These are phyloP conservation scores for Amoebophrya sp. DNA, from an alignment of 169 alveolate genomes.

Conservation along the genomic window DNA sequence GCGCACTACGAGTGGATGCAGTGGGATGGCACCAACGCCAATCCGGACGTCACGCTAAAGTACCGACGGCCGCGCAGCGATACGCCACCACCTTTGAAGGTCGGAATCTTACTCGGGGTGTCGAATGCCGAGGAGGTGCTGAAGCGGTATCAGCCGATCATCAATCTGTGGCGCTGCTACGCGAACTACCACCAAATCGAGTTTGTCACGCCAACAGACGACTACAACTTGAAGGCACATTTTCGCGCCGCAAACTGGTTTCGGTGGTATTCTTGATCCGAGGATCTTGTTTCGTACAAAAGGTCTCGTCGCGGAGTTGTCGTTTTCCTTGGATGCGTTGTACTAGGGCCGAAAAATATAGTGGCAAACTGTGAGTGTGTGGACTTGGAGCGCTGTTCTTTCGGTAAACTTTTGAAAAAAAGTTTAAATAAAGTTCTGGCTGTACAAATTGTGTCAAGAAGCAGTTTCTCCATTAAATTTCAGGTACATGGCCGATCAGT, in stretches of 20 bases:
- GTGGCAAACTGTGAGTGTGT: too few relatives aligned
- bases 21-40: neutral
- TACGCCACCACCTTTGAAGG: neutral
- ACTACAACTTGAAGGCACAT: neutral
- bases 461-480: too few relatives aligned
- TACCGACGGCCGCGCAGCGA: neutral
- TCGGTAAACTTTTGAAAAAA: too few relatives aligned
- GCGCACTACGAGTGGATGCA: neutral
- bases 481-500: neutral
- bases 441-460: too few relatives aligned
- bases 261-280: slow-evolving; percentile 7
- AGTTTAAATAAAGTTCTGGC: too few relatives aligned
- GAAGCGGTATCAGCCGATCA: neutral
- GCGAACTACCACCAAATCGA: neutral
- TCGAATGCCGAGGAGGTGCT: neutral
- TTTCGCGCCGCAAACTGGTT: slow-evolving; percentile 27
- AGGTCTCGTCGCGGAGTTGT: too few relatives aligned
- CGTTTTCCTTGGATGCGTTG: too few relatives aligned
- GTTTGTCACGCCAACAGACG: slow-evolving; percentile 8
- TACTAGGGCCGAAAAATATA: too few relatives aligned
- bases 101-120: neutral
- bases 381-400: too few relatives aligned
- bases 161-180: slow-evolving; percentile 31
- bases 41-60: neutral
- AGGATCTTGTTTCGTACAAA: too few relatives aligned